These are phyloP conservation scores for Ceratobasidium sp. DNA, from an alignment of 1,284 basidiomycete genomes.

Conservation along the genomic window DNA sequence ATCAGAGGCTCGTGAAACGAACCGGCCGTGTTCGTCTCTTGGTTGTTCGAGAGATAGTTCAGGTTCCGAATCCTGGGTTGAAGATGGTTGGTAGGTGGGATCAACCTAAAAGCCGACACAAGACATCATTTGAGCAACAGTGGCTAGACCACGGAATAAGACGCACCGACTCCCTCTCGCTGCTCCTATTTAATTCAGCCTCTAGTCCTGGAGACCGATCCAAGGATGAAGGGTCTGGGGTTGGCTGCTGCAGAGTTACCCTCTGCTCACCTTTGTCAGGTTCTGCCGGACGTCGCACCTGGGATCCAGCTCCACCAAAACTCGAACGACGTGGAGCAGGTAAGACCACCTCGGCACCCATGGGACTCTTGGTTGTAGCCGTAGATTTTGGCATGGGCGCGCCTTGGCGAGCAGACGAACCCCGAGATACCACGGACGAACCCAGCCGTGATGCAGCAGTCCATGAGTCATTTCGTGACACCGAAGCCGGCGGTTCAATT, in stretches of 20 bases:
- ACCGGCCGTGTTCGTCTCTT: not conserved
- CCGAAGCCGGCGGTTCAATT: not conserved
- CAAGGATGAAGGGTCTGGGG: constrained; percentile 29
- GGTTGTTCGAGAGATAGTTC: not conserved
- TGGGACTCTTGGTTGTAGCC: constrained; percentile 1
- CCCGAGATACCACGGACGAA: too few species aligned
- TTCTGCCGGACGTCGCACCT: not conserved
- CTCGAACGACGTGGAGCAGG: not conserved
- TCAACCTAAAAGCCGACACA: not conserved
- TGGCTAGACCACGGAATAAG: not conserved
- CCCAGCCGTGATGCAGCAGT: not conserved
- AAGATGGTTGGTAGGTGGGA: constrained; percentile 9
- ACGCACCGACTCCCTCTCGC: not conserved
- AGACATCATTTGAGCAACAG: not conserved
- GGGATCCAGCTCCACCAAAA: too few species aligned
- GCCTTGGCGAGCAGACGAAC: not conserved
- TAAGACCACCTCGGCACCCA: constrained; percentile 22
- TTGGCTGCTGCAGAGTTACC: constrained; percentile 20
- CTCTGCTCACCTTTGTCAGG: not conserved
- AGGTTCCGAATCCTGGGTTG: not conserved
- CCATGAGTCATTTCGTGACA: not conserved
- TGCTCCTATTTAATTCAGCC: not conserved
- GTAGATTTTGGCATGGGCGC: not conserved
- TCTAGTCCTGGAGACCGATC: constrained; percentile 4
- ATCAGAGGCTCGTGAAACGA: not conserved